Percentiles rank a stretch among this genome's conserved stretches.
These are phyloP conservation scores for Hypoxylon rickii DNA, from an alignment of 495 filamentous ascomycete species.

Conservation along the genomic window DNA sequence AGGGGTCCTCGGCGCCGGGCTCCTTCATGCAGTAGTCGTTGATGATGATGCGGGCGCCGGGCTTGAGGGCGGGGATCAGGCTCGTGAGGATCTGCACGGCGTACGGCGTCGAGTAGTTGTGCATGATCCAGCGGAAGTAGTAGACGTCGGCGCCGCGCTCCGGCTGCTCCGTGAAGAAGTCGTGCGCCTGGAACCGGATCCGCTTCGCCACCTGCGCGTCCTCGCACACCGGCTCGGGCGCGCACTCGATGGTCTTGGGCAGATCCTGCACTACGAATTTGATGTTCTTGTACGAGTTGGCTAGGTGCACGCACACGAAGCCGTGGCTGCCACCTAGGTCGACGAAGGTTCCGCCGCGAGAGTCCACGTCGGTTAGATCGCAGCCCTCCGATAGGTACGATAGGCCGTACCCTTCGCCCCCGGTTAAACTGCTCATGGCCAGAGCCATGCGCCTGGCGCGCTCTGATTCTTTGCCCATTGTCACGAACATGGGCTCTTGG, in stretches of 20 bases:
- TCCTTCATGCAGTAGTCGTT: constrained; percentile 58
- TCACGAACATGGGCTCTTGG: constrained; percentile 56
- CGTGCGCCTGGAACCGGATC: constrained; percentile 54
- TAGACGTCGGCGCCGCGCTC: constrained; percentile 60
- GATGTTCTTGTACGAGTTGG: constrained; percentile 49
- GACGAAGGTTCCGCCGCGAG: constrained; percentile 49
- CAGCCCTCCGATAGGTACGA: constrained; percentile 47
- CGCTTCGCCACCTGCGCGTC: constrained; percentile 45
- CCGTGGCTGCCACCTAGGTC: constrained; percentile 63
- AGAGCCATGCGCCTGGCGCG: constrained; percentile 55
- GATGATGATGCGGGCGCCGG: constrained; percentile 55
- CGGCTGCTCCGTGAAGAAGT: constrained; percentile 61
- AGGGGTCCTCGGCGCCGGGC: constrained; percentile 45
- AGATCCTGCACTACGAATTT: constrained; percentile 64
- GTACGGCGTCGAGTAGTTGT: constrained; percentile 64
- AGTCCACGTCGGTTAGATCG: constrained; percentile 49
- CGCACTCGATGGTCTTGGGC: constrained; percentile 49
- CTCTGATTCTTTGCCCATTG: constrained; percentile 50
- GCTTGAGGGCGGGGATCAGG: constrained; percentile 60
- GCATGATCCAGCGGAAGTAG: constrained; percentile 62
- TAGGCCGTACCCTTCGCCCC: constrained; percentile 55
- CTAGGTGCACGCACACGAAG: constrained; percentile 56
- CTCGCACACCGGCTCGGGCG: constrained; percentile 46
- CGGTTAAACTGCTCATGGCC: constrained; percentile 56
- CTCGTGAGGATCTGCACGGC: constrained; percentile 56